phyloP scores from a whole-genome alignment of 2,329 filamentous ascomycete genomes.

The Cladosporium sp. region DNA sequence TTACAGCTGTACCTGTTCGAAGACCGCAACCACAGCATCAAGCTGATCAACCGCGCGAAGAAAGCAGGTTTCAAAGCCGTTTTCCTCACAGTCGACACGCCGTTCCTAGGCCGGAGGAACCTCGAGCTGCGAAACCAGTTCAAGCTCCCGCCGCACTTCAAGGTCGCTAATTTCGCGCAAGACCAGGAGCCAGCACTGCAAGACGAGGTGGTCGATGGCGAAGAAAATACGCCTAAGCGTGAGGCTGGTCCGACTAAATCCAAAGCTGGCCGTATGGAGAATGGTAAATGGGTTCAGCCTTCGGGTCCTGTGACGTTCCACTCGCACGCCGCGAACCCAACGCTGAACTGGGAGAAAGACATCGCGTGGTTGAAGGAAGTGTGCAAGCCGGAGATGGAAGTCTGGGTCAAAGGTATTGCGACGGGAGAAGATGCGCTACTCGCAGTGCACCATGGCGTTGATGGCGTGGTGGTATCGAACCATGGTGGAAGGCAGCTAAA shows the following conservation, averaged over 20 bases:
- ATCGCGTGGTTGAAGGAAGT: constrained; percentile 53
- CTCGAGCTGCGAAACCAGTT: constrained; percentile 60
- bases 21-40: constrained; percentile 54
- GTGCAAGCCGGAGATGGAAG: constrained; percentile 50
- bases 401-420: constrained; percentile 50
- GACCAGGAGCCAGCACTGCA: constrained; percentile 28
- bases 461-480: constrained; percentile 56
- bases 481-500: constrained; percentile 62
- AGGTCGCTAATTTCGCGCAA: constrained; percentile 40
- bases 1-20: constrained; percentile 60
- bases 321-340: constrained; percentile 44
- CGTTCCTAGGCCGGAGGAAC: constrained; percentile 56
- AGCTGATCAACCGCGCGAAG: constrained; percentile 40
- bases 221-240: constrained; percentile 13
- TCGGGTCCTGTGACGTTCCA: constrained; percentile 43
- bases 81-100: constrained; percentile 59
- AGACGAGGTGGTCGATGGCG: constrained; percentile 22
- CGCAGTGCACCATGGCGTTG: constrained; percentile 45
- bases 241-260: background rate
- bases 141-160: constrained; percentile 40
- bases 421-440: constrained; percentile 44
- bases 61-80: constrained; percentile 56
- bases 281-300: constrained; percentile 36
- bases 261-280: constrained; percentile 11
- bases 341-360: constrained; percentile 50